Conservation (phyloP, 2,329 filamentous ascomycete species). For the Chalaropsis thielavioides region DNA sequence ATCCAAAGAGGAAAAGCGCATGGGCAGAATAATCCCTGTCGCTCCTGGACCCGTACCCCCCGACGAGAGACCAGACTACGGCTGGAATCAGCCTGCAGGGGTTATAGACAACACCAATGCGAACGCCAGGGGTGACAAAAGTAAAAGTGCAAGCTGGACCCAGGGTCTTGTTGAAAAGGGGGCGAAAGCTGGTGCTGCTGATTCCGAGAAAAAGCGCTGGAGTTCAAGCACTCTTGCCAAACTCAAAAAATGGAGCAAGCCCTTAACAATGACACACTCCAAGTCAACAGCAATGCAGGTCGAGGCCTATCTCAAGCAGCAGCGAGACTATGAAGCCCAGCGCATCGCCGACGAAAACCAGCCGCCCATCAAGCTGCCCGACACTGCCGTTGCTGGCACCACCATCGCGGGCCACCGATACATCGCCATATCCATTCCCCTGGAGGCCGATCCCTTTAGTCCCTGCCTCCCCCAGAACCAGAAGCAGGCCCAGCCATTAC, state of each 20-base stretch:
- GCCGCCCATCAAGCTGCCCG: slow-evolving; percentile 32
- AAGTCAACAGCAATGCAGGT: slow-evolving; percentile 11
- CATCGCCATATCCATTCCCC: slow-evolving; percentile 47
- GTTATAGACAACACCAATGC: slow-evolving; percentile 2
- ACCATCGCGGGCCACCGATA: slow-evolving; percentile 41
- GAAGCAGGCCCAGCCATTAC: neutral
- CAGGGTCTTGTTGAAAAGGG: slow-evolving; percentile 6
- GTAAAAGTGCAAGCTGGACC: slow-evolving; percentile 7
- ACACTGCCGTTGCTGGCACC: slow-evolving; percentile 40
- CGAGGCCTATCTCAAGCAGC: slow-evolving; percentile 13
- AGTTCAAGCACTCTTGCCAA: slow-evolving; percentile 12
- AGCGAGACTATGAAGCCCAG: slow-evolving; percentile 20
- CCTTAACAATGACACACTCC: slow-evolving; percentile 7
- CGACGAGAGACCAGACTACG: slow-evolving; percentile 16
- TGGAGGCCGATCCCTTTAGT: slow-evolving; percentile 34
- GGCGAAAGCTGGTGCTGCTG: neutral
- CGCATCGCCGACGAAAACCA: slow-evolving; percentile 18
- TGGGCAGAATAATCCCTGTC: slow-evolving; percentile 13
- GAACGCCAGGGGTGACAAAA: neutral
- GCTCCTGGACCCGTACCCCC: slow-evolving; percentile 9
- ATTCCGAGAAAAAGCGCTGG: slow-evolving; percentile 16
- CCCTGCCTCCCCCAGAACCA: slow-evolving; percentile 14
- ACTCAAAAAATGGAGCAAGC: slow-evolving; percentile 13
- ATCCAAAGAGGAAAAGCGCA: slow-evolving; percentile 5
- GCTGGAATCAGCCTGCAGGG: slow-evolving; percentile 13